Conservation (phyloP, 257 asterid species). For the Fraxinus pennsylvanica region DNA sequence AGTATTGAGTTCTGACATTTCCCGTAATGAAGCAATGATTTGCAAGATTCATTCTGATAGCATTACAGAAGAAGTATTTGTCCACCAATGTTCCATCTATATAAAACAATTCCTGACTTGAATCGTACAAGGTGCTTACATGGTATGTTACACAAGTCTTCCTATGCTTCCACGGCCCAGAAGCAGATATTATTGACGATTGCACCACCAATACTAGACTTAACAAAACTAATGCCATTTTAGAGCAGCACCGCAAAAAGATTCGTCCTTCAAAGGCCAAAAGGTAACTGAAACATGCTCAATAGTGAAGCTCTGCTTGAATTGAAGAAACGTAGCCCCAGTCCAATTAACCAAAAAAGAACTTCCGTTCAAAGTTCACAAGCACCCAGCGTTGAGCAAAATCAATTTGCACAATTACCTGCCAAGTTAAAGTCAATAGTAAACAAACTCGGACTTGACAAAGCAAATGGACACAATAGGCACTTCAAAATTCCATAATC, state of each 20-base stretch:
- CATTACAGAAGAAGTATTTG: constrained; percentile 55
- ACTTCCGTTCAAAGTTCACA: constrained; percentile 24
- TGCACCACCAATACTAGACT: constrained; percentile 45
- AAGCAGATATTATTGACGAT: constrained; percentile 45
- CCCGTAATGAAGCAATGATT: constrained; percentile 43
- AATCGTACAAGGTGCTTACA: constrained; percentile 43
- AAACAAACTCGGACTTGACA: constrained; percentile 10
- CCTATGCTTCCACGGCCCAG: constrained; percentile 38
- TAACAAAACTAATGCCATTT: constrained; percentile 40
- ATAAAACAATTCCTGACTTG: constrained; percentile 46
- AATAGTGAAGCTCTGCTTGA: constrained; percentile 28
- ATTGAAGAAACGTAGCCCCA: constrained; percentile 22
- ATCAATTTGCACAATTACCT: constrained; percentile 24
- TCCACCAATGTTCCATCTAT: constrained; percentile 63
- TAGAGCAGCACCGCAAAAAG: constrained; percentile 28
- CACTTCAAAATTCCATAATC: background rate
- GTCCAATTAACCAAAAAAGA: constrained; percentile 17
- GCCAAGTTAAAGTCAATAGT: constrained; percentile 14
- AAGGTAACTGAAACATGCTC: constrained; percentile 35
- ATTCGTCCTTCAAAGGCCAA: constrained; percentile 33
- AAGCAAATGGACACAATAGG: constrained; percentile 5
- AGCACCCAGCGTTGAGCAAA: constrained; percentile 21
- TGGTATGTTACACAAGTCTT: constrained; percentile 53
- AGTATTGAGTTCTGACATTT: constrained; percentile 39
- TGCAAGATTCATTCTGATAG: constrained; percentile 42